Evolutionary conservation across 2,329 filamentous ascomycete genomes (phyloP), one percentile per base, ranked within the genome.

Genomic region (Sporothrix mexicana): DNA sequence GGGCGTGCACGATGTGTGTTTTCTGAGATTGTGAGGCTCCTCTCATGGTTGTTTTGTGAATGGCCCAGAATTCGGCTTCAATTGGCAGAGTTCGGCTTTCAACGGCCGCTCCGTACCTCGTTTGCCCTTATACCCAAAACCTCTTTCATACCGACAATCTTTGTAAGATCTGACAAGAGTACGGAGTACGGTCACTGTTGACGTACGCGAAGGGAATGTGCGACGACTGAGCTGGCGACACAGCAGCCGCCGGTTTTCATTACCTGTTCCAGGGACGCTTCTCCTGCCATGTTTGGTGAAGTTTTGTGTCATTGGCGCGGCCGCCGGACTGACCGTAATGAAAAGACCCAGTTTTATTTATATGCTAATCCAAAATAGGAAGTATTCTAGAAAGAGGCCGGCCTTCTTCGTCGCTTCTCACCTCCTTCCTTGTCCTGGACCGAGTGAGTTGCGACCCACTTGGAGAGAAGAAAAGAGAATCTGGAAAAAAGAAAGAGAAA

Each of bases 331-430:
- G 68, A 69, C 73, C 73, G 73, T 71, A 36, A 59, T 51, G 17
- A 49, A 13, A 8, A 15, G 66, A 7, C 43, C 66, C 70, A 57
- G 8, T 49, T 41, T 57, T n/a, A n/a, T 9, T n/a, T 5, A 3
- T 1, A 9, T 15, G 20, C 68, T 57, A 73, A 5, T 45, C 71
- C 55, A 3, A n/a, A 72, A 70, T 4, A 5, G 71, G 74, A 30
- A 75, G 20, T 74, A 9, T 75, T 75, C 74, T 74, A 73, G 74
- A 75, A 75, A 72, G 68, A 62, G 47, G 57, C 36, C 20, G 17
- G 20, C 25, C 70, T 15, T 51, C 41, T 70, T 4, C 23, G 30
- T 20, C n/a, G 23, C 45, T 66, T 43, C 9, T 66, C 45, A n/a
- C 45, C n/a, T 66, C 61, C 61, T 64, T n/a, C 41, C 43, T 64